Percentiles rank a stretch among this genome's conserved stretches.
Evolutionary conservation across 805 yeast genomes (phyloP).

Genomic region (Metschnikowia reukaufii): DNA sequence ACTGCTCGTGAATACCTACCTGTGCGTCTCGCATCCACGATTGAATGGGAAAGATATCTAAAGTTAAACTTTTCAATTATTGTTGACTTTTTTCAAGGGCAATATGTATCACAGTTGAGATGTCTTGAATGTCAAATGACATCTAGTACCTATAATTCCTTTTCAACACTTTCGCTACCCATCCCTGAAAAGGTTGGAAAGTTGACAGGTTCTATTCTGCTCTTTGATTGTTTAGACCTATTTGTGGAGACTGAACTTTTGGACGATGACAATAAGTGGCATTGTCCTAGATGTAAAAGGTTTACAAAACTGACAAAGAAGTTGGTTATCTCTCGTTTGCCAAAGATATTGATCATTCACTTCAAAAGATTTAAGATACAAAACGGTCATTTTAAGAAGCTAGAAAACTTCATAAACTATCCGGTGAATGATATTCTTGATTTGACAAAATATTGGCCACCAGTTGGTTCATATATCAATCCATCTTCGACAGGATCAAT

Average conservation of each 20-base stretch:
- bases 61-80: slow-evolving; percentile 75
- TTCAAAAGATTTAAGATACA: slow-evolving; percentile 70
- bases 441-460: slow-evolving; percentile 73
- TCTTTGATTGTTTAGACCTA: slow-evolving; percentile 71
- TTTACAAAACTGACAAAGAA: slow-evolving; percentile 66
- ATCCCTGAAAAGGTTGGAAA: slow-evolving; percentile 52
- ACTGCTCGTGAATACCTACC: slow-evolving; percentile 68
- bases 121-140: slow-evolving; percentile 73
- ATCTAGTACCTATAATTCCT: slow-evolving; percentile 84
- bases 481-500: slow-evolving; percentile 21
- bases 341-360: slow-evolving; percentile 77
- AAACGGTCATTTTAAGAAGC: slow-evolving; percentile 52
- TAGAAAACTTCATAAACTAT: slow-evolving; percentile 64
- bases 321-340: slow-evolving; percentile 72
- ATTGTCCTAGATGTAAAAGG: slow-evolving; percentile 71
- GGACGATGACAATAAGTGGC: slow-evolving; percentile 81
- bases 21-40: slow-evolving; percentile 75
- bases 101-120: slow-evolving; percentile 72
- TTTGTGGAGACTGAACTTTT: slow-evolving; percentile 74
- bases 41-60: slow-evolving; percentile 90
- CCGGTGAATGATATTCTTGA: slow-evolving; percentile 60
- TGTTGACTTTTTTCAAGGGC: slow-evolving; percentile 86
- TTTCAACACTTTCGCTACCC: slow-evolving; percentile 76
- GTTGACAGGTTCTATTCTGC: slow-evolving; percentile 23
- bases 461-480: slow-evolving; percentile 29